phyloP scores from a whole-genome alignment of 164 flowering plant species.

The Berberis thunbergii region DNA sequence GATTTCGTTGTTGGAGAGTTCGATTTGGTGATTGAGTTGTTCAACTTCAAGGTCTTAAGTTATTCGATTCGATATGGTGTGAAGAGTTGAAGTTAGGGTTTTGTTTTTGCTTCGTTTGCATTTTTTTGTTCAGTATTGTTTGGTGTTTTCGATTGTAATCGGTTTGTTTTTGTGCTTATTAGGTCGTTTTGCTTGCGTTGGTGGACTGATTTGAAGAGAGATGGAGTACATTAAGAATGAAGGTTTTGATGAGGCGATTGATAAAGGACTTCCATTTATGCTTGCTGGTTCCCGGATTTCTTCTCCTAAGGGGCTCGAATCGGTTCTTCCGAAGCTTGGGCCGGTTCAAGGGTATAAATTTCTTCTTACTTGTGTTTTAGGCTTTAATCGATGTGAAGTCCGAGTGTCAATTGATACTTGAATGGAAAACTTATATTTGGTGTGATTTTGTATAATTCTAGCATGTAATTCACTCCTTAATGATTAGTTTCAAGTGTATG shows the following conservation, averaged over 20 bases:
- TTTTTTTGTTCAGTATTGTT: neutral
- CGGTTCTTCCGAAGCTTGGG: slow-evolving; percentile 14
- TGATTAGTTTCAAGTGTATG: too few species aligned
- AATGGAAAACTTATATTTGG: neutral
- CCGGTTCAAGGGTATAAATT: slow-evolving; percentile 18
- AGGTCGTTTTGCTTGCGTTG: neutral
- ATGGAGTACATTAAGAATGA: slow-evolving; percentile 20
- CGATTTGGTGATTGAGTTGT: neutral
- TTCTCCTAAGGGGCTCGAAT: slow-evolving; percentile 11
- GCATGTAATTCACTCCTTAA: too few species aligned
- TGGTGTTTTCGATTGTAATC: neutral
- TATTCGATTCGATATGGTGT: neutral
- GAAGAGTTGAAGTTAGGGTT: too few species aligned
- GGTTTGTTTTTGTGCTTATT: neutral
- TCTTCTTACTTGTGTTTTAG: neutral
- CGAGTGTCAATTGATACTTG: neutral
- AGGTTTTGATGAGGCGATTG: slow-evolving; percentile 10
- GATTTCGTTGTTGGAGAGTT: neutral
- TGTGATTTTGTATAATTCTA: too few species aligned
- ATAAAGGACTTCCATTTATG: slow-evolving; percentile 9
- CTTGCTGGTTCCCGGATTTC: slow-evolving; percentile 18
- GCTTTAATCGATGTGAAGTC: neutral
- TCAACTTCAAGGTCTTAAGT: neutral
- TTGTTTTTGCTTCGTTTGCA: neutral
- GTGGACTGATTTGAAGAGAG: neutral